Base-by-base conservation (phyloP, 2,329 filamentous ascomycete genomes). In the Colletotrichum agaves region DNA sequence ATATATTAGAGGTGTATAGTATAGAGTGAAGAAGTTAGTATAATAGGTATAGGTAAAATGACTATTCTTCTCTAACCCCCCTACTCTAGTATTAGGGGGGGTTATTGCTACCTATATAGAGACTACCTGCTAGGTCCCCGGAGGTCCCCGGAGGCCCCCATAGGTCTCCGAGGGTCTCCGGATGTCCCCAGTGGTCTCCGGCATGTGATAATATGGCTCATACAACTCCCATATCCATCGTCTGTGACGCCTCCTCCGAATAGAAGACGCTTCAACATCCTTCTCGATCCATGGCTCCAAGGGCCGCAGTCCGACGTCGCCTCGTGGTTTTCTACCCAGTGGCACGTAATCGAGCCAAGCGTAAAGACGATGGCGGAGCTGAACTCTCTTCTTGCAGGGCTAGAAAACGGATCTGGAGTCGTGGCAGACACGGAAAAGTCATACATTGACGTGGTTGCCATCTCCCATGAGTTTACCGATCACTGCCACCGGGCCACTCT, bases 381-480 rank as follows among this genome's bases (percentile, higher is more conserved):
- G 6, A 84, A 90, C 52, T 78, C 79, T 2, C 70, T 87, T 27
- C 80, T 88, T 17, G 73, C 77, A 15, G 79, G 84, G 55, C 77
- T 87, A 2, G 88, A 90, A 73, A 74, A 55, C 19, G 69, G 53
- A 1, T 50, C 23, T 6, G 47, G 60, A 19, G 64, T 63, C 41
- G 62, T 72, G 4, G 67, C 57, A 4, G 65, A 39, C 1, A 71
- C 63, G 0, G 73, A 75, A 1, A 62, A 68, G 31, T 78, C 78
- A 12, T 80, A 81, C 49, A 84, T 91, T 33, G 89, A 91, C 73
- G 84, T 79, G 2, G 87, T 91, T 2, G 81, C 82, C 31, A 81
- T 91, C 35, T 87, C 83, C 15, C 89, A 91, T 73, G 89, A 91
- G 74, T 91, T 91, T 71, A 91, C 89, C 1, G 89, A 91, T 73